phyloP scores from a whole-genome alignment of 139 green algal species.

The Chlamydomonas sphaeroides region DNA sequence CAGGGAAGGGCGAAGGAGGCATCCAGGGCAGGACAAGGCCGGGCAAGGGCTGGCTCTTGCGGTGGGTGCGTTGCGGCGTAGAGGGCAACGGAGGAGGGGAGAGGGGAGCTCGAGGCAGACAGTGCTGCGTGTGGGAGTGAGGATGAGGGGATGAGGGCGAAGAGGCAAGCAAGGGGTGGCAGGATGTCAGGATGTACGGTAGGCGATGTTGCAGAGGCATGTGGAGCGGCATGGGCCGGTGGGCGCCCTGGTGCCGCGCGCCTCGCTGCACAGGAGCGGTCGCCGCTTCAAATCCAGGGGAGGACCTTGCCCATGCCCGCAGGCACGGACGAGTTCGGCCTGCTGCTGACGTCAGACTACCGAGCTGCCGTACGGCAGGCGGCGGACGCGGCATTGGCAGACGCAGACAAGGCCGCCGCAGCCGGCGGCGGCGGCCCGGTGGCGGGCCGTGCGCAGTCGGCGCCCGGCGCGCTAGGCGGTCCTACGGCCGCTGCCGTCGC shows the following conservation, averaged over 20 bases:
- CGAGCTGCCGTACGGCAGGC: not conserved
- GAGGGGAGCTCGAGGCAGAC: too few relatives aligned
- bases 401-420: not conserved
- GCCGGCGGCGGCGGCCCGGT: not conserved
- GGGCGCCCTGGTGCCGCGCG: too few relatives aligned
- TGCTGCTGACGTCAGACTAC: constrained; percentile 13
- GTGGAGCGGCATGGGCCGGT: too few relatives aligned
- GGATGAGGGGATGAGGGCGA: not conserved
- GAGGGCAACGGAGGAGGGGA: too few relatives aligned
- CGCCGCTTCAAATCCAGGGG: too few relatives aligned
- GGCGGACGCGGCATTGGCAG: not conserved
- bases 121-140: too few relatives aligned
- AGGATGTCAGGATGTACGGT: too few relatives aligned
- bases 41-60: not conserved
- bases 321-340: constrained; percentile 27
- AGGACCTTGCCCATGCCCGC: too few relatives aligned
- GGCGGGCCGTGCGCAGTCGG: not conserved
- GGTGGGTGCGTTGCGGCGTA: too few relatives aligned
- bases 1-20: not conserved
- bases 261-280: too few relatives aligned
- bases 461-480: not conserved
- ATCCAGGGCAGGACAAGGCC: not conserved
- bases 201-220: too few relatives aligned
- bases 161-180: too few relatives aligned
- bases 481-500: not conserved